Evolutionary conservation across 2,329 filamentous ascomycete genomes (phyloP).

Genomic region (Aspergillus fischeri): DNA sequence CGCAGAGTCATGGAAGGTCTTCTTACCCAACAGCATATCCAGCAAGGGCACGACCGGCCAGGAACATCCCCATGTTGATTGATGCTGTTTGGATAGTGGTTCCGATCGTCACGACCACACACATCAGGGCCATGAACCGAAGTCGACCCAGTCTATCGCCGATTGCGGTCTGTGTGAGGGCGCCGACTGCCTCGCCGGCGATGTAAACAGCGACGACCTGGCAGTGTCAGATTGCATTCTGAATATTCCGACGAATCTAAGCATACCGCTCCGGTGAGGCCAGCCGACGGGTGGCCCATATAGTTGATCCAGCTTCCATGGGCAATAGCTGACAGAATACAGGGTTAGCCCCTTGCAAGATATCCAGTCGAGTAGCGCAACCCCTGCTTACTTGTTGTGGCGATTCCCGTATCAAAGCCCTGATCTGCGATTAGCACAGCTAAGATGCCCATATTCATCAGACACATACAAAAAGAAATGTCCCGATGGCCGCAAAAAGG

Average conservation of each 20-base stretch:
- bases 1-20: neutral
- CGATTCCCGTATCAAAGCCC: slow-evolving; percentile 59
- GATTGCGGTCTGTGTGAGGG: slow-evolving; percentile 50
- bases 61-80: slow-evolving; percentile 53
- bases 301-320: slow-evolving; percentile 58
- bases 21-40: slow-evolving; percentile 46
- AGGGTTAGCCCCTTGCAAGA: slow-evolving; percentile 4
- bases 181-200: slow-evolving; percentile 55
- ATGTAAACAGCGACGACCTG: slow-evolving; percentile 57
- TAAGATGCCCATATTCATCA: neutral
- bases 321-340: slow-evolving; percentile 46
- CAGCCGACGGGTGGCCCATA: slow-evolving; percentile 53
- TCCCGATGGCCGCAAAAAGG: slow-evolving; percentile 56
- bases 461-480: slow-evolving; percentile 52
- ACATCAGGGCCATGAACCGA: slow-evolving; percentile 53
- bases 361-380: neutral
- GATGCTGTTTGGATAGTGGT: slow-evolving; percentile 52
- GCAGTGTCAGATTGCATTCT: neutral
- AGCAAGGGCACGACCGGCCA: slow-evolving; percentile 47
- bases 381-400: slow-evolving; percentile 49
- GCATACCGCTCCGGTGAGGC: slow-evolving; percentile 50
- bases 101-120: slow-evolving; percentile 53
- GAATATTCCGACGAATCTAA: neutral
- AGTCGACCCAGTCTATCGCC: slow-evolving; percentile 53
- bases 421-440: slow-evolving; percentile 20